Percentiles rank a stretch among this genome's conserved stretches.
These are phyloP conservation scores for Heterobasidion occidentale DNA, from an alignment of 1,284 basidiomycete species.

Conservation along the genomic window DNA sequence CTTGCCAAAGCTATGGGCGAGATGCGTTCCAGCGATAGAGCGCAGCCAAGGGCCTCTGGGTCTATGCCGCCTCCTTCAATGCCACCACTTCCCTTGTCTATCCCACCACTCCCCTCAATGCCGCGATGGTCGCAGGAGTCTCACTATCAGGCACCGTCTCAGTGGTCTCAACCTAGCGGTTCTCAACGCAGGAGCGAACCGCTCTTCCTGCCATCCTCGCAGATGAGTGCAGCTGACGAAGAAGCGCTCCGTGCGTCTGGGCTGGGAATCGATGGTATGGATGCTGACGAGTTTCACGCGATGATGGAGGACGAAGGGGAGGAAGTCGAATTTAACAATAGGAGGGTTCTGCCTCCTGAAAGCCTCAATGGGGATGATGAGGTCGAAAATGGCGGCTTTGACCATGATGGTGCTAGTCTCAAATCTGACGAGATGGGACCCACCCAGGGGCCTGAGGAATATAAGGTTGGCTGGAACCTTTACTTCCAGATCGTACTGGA, in stretches of 20 bases:
- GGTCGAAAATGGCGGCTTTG: constrained; percentile 10
- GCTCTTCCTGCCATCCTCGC: constrained; percentile 57
- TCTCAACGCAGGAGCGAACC: constrained; percentile 31
- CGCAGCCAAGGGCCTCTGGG: constrained; percentile 1
- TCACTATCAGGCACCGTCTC: not conserved
- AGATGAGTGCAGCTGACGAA: constrained; percentile 46
- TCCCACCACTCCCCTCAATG: constrained; percentile 23
- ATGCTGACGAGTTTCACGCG: constrained; percentile 48
- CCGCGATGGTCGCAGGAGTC: constrained; percentile 6
- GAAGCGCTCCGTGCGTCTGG: constrained; percentile 48
- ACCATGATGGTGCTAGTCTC: constrained; percentile 21
- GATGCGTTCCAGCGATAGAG: not conserved
- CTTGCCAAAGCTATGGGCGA: constrained; percentile 15
- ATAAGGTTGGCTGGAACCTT: constrained; percentile 23
- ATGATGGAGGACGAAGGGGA: constrained; percentile 62
- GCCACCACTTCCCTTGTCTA: constrained; percentile 13
- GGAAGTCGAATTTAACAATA: constrained; percentile 42
- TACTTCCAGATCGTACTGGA: not conserved
- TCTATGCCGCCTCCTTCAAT: constrained; percentile 5
- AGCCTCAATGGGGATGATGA: constrained; percentile 10
- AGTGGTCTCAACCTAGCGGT: not conserved
- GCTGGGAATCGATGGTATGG: constrained; percentile 56
- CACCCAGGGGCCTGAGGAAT: constrained; percentile 33
- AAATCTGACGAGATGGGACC: constrained; percentile 38
- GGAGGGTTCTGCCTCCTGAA: not conserved